These are phyloP conservation scores for Metschnikowia shivogae DNA, from an alignment of 805 yeast genomes.

Conservation along the genomic window DNA sequence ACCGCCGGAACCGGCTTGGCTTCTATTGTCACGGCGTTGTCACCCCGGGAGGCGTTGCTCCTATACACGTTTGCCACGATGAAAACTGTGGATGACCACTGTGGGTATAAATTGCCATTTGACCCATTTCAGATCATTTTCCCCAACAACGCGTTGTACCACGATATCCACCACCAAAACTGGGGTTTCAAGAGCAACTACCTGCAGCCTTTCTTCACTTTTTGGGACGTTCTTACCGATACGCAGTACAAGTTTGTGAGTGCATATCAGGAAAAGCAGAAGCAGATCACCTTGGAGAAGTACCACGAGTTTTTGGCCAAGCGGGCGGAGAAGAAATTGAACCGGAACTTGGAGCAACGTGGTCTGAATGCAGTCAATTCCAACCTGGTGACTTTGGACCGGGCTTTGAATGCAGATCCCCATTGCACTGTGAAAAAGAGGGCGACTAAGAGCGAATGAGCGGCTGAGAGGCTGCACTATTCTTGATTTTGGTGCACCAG, in stretches of 20 bases:
- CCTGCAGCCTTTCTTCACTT: slow-evolving; percentile 92
- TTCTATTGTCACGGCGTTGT: slow-evolving; percentile 53
- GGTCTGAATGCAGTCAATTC: slow-evolving; percentile 2
- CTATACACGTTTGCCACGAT: slow-evolving; percentile 84
- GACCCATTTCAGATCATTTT: slow-evolving; percentile 87
- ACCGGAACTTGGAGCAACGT: not conserved
- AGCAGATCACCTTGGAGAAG: slow-evolving; percentile 61
- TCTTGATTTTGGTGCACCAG: no score
- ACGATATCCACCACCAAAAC: slow-evolving; percentile 95
- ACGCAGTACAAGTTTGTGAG: slow-evolving; percentile 67
- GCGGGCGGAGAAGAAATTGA: slow-evolving; percentile 10
- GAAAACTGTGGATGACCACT: slow-evolving; percentile 97
- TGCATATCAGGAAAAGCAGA: slow-evolving; percentile 61
- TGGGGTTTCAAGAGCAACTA: slow-evolving; percentile 93
- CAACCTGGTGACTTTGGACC: not conserved
- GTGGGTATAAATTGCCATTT: slow-evolving; percentile 92
- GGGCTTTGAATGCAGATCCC: slow-evolving; percentile 1
- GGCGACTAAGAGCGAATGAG: not conserved
- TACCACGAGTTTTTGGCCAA: slow-evolving; percentile 51
- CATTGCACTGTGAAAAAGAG: not conserved
- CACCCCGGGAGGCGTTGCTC: slow-evolving; percentile 72
- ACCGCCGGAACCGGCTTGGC: slow-evolving; percentile 91
- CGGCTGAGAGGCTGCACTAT: no score
- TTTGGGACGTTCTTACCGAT: slow-evolving; percentile 77
- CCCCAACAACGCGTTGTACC: slow-evolving; percentile 94